Percentiles rank a stretch among this genome's conserved stretches.
phyloP scores from a whole-genome alignment of 1,284 basidiomycete genomes.

The Cystobasidiaceae sp. region DNA sequence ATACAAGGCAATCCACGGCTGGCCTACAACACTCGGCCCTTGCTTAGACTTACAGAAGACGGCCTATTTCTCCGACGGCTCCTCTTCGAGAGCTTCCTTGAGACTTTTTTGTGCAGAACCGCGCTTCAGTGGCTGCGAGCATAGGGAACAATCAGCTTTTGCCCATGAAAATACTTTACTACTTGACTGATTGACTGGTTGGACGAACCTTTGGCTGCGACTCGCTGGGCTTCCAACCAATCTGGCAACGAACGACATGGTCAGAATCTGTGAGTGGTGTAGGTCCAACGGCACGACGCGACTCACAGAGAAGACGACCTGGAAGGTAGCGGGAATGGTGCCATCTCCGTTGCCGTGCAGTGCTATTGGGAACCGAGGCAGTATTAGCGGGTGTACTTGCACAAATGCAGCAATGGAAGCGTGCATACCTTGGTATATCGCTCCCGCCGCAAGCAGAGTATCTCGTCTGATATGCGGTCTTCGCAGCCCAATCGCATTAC shows the following conservation, averaged over 20 bases:
- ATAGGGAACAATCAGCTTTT: background rate
- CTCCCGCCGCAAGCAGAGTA: slow-evolving; percentile 80
- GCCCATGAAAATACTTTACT: background rate
- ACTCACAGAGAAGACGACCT: slow-evolving; percentile 84
- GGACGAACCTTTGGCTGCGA: slow-evolving; percentile 61
- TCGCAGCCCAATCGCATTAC: slow-evolving; percentile 69
- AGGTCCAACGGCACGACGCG: background rate
- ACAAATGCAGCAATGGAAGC: slow-evolving; percentile 16
- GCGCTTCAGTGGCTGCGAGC: slow-evolving; percentile 18
- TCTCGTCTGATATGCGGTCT: slow-evolving; percentile 71
- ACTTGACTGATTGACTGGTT: background rate
- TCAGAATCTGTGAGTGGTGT: background rate
- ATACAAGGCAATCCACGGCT: too few species aligned
- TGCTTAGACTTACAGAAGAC: background rate
- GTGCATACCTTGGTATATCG: slow-evolving; percentile 85
- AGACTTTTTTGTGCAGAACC: slow-evolving; percentile 17
- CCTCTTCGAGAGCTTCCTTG: slow-evolving; percentile 22
- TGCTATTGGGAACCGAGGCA: slow-evolving; percentile 52
- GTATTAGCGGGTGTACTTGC: background rate
- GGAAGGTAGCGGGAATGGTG: slow-evolving; percentile 87
- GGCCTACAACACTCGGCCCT: background rate
- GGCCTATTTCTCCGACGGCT: background rate
- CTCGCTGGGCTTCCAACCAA: slow-evolving; percentile 94
- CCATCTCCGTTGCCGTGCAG: slow-evolving; percentile 79
- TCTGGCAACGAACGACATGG: slow-evolving; percentile 52